Evolutionary conservation across 78 protist genomes (phyloP), one percentile per base, ranked within the genome.

Genomic region (Polysphondylium violaceum): DNA sequence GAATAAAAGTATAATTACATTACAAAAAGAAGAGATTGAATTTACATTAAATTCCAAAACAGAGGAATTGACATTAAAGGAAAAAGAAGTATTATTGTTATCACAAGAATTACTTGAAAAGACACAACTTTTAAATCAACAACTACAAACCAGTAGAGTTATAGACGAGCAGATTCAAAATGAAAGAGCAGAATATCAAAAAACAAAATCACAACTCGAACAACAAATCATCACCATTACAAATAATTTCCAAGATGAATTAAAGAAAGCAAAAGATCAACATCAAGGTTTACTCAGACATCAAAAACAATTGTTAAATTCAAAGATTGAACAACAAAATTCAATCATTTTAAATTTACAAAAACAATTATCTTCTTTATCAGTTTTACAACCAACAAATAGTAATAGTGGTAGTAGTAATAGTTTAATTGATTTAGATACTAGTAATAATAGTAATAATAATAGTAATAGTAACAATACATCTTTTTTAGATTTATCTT

Each of bases 241-340:
- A n/a, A 40, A 7, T 6, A 63, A 29, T 21, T 33, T 21, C 27
- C 68, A 83, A 64, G 47, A 27, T 1, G 91, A 83, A 56, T 40
- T 69, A 17, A 83, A 69, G 56, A 77, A 69, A 58, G 23, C 50
- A 3, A 41, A 74, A n/a, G 91, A 83, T 50, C 91, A 83, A 83
- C 60, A 83, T 38, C 79, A 69, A 83, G 79, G 79, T 29, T 44
- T 83, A 12, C 50, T 83, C 23, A 83, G 69, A 59, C 91, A 83
- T 59, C 91, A 83, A 43, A 83, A 69, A 71, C 36, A 63, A 27
- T 27, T 83, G 51, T 33, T 83, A 44, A 67, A 83, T 59, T 56
- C 77, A 21, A 83, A 83, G 33, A 7, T 69, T 33, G 71, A 68
- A 8, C 81, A 83, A 58, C 58, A 83, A 71, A 41, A 56, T 38